Evolutionary conservation across 2,329 filamentous ascomycete species (phyloP).

Genomic region (Gaeumannomyces tritici): DNA sequence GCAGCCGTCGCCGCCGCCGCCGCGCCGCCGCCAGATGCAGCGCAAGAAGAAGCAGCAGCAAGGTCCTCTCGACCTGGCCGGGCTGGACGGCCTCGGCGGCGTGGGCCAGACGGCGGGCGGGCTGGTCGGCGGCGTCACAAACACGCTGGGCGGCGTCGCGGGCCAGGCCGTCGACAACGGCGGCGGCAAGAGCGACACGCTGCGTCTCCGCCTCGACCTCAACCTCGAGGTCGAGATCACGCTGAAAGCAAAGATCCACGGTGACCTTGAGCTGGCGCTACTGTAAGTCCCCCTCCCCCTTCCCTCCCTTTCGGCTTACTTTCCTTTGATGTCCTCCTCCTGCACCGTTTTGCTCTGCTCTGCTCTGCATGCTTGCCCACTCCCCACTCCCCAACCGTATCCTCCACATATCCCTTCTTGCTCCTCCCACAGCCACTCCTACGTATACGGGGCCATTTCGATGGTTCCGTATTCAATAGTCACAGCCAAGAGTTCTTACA

Average conservation of each 20-base stretch:
- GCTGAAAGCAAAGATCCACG: slow-evolving; percentile 76
- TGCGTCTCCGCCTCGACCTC: slow-evolving; percentile 61
- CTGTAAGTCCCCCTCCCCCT: slow-evolving; percentile 28
- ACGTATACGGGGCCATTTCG: background rate
- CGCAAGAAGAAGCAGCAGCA: slow-evolving; percentile 20
- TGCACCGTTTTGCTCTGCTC: background rate
- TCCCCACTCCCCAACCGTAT: background rate
- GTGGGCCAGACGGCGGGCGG: slow-evolving; percentile 25
- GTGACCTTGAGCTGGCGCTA: slow-evolving; percentile 70
- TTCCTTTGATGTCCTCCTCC: background rate
- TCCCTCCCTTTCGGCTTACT: background rate
- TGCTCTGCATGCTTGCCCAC: background rate
- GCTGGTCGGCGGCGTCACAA: slow-evolving; percentile 27
- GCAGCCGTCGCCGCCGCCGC: slow-evolving; percentile 15
- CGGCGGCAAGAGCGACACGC: slow-evolving; percentile 49
- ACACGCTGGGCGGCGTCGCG: slow-evolving; percentile 29
- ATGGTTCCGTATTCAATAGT: background rate
- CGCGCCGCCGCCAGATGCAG: slow-evolving; percentile 17
- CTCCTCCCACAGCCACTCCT: background rate
- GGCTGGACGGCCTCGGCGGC: slow-evolving; percentile 26
- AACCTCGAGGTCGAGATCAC: slow-evolving; percentile 81
- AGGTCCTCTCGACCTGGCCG: slow-evolving; percentile 11
- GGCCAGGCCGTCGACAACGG: slow-evolving; percentile 23
- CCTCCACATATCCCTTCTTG: background rate
- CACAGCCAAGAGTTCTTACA: slow-evolving; percentile 6